phyloP scores from a whole-genome alignment of 2,329 filamentous ascomycete species.

The Xylaria sp. region DNA sequence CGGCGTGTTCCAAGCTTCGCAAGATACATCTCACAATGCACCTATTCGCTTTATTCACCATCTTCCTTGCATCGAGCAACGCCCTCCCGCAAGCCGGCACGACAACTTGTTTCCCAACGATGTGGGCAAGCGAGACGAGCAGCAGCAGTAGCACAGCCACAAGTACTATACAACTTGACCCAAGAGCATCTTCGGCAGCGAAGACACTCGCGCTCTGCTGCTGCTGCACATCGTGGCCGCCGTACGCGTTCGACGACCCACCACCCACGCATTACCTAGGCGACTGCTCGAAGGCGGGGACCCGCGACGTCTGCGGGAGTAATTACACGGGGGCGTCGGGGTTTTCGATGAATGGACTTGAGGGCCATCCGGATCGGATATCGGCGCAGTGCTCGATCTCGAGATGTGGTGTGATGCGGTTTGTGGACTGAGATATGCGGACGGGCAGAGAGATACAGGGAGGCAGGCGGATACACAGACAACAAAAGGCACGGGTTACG shows the following conservation, averaged over 20 bases:
- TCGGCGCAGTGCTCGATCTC: slow-evolving; percentile 7
- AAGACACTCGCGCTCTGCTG: slow-evolving; percentile 24
- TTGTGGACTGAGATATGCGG: slow-evolving; percentile 13
- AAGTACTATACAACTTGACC: not conserved
- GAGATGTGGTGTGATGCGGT: slow-evolving; percentile 23
- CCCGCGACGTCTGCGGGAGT: slow-evolving; percentile 15
- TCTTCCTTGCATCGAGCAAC: not conserved
- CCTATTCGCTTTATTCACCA: not conserved
- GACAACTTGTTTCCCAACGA: slow-evolving; percentile 13
- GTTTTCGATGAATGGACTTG: slow-evolving; percentile 11
- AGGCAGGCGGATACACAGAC: too few relatives aligned
- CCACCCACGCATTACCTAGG: not conserved
- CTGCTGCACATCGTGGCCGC: slow-evolving; percentile 4
- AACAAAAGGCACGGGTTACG: too few relatives aligned
- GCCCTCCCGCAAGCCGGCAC: slow-evolving; percentile 4
- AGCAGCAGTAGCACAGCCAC: not conserved
- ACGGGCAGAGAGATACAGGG: not conserved
- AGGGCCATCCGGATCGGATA: slow-evolving; percentile 17
- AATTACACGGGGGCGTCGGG: slow-evolving; percentile 18
- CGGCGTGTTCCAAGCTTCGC: too few relatives aligned
- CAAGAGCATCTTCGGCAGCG: not conserved
- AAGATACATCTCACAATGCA: not conserved
- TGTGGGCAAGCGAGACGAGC: slow-evolving; percentile 3
- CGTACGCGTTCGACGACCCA: not conserved
- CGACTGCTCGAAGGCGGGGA: slow-evolving; percentile 19